These are phyloP conservation scores for Phoma sp. DNA, from an alignment of 2,329 filamentous ascomycete species.

Conservation along the genomic window DNA sequence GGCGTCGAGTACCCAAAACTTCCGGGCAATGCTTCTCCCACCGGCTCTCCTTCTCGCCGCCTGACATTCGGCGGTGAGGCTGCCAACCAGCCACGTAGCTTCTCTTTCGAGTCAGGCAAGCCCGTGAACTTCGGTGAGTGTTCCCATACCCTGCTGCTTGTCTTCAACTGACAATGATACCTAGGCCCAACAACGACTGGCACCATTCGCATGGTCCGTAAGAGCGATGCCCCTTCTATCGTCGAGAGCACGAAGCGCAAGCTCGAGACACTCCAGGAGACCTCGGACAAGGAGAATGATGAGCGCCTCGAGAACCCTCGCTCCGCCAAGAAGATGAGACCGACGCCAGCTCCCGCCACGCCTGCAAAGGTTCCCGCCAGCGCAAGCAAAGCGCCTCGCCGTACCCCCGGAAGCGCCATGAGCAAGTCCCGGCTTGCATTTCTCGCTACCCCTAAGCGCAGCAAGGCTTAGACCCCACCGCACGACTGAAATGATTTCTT, in stretches of 20 bases:
- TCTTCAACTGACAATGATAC: background rate
- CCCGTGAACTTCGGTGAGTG: conserved; percentile 51
- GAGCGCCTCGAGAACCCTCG: conserved; percentile 40
- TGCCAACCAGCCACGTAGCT: conserved; percentile 49
- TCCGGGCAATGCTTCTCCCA: conserved; percentile 33
- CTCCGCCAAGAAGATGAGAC: conserved; percentile 45
- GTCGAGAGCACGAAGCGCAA: conserved; percentile 54
- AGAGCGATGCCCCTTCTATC: conserved; percentile 50
- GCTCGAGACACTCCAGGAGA: conserved; percentile 47
- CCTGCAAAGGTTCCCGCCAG: conserved; percentile 40
- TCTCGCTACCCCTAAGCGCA: conserved; percentile 50
- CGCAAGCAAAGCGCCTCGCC: conserved; percentile 41
- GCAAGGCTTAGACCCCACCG: conserved; percentile 37
- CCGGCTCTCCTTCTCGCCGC: conserved; percentile 41
- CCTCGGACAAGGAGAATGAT: conserved; percentile 55
- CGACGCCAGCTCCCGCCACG: conserved; percentile 24
- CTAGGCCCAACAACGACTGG: conserved; percentile 45
- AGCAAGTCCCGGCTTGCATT: conserved; percentile 49
- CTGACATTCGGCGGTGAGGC: conserved; percentile 44
- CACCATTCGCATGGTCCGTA: conserved; percentile 54
- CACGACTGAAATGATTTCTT: conserved; percentile 13
- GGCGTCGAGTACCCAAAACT: conserved; percentile 50
- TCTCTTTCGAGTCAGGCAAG: conserved; percentile 58
- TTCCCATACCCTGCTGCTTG: no score
- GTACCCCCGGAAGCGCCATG: conserved; percentile 41